Evolutionary conservation across 441 rosid genomes (phyloP), one percentile per base, ranked within the genome.

Genomic region (Populus tomentosa): DNA sequence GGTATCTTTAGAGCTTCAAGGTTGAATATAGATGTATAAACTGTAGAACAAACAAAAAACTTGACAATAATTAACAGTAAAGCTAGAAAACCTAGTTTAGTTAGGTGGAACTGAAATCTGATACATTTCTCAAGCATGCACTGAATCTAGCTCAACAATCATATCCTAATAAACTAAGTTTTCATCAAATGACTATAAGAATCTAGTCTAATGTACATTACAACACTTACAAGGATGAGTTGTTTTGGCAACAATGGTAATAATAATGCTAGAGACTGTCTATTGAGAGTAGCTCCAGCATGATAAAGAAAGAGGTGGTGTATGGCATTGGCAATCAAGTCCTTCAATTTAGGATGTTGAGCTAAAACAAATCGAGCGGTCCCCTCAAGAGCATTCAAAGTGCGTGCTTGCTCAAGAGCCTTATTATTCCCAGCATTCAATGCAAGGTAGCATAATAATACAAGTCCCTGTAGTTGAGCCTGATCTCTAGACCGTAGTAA

Each of bases 291-390:
- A 66, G 80, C 85, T 73, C 86, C 90, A 64, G 84, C 78, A 70
- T 88, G 91, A 80, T 83, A 87, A 62, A 88, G 87, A 67, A 88
- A 79, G 40, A 90, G 89, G 71, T 82, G 86, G 75, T 84, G 85
- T 30, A 88, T 76, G 50, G 94, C 90, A 56, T 79, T 71, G 16
- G 75, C 78, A 69, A 88, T 78, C 85, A 90, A 75, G 36, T 85
- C 93, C 80, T 72, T 85, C 78, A 87, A 69, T 3, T 87, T 84
- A 14, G 91, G 90, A 80, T 71, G 80, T 53, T 85, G 91, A 78
- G 82, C 78, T 35, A 77, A 21, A 21, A 87, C 82, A 9, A 77
- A 75, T 69, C 91, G 90, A 79, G 86, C 87, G 10, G 85, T 81
- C n/a, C 82, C 85, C 81, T 87, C 88, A 0, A 89, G 82, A 42